Conservation (phyloP, 1,284 basidiomycete genomes). For the Blastosporella zonata region DNA sequence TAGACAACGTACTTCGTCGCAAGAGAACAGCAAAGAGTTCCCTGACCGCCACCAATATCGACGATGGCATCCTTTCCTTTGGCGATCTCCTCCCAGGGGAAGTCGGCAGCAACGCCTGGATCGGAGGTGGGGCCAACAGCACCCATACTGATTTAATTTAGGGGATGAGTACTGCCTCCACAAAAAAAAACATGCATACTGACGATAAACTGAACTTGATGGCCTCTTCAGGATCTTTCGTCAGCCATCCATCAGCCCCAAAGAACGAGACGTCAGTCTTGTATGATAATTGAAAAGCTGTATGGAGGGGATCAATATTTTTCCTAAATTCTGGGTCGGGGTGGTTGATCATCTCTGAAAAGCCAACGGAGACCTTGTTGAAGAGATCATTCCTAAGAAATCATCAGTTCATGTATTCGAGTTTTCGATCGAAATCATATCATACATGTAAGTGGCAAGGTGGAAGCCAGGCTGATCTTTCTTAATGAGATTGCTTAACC, state of each 20-base stretch:
- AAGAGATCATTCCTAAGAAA: conserved; percentile 32
- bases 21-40: conserved; percentile 34
- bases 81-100: conserved; percentile 33
- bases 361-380: conserved; percentile 29
- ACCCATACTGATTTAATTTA: conserved; percentile 24
- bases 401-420: neutral
- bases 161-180: neutral
- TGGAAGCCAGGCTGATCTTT: conserved; percentile 30
- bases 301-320: conserved; percentile 30
- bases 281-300: conserved; percentile 34
- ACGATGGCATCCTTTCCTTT: conserved; percentile 33
- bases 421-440: neutral
- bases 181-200: conserved; percentile 4
- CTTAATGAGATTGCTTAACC: conserved; percentile 32
- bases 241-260: conserved; percentile 33
- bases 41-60: conserved; percentile 37
- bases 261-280: conserved; percentile 34
- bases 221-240: conserved; percentile 34
- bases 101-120: conserved; percentile 34
- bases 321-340: conserved; percentile 31
- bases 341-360: conserved; percentile 34
- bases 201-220: conserved; percentile 33
- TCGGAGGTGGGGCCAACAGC: conserved; percentile 35
- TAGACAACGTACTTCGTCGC: conserved; percentile 26
- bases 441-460: conserved; percentile 32